Evolutionary conservation across 1,284 basidiomycete species (phyloP), one percentile per base, ranked within the genome.

Genomic region (Porodaedalea pini): DNA sequence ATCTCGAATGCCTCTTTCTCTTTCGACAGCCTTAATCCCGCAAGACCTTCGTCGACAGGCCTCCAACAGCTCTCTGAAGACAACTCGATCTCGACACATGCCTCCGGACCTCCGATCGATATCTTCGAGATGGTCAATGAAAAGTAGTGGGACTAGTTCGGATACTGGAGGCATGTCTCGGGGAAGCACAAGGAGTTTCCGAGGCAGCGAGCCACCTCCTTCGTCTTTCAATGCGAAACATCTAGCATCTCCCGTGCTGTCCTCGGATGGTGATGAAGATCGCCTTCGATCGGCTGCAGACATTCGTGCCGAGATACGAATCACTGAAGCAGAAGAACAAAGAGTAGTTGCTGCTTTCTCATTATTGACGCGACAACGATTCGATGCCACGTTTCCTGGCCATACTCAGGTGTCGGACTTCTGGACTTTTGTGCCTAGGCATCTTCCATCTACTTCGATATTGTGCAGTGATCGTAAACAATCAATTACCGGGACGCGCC

Each of bases 311-410:
- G 85, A 88, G 64, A 86, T 90, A 54, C 73, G 78, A 59, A 70
- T 75, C 4, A 78, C 88, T 44, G 87, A 89, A 67, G 80, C 81
- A 31, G 87, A 90, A 67, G 81, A 80, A 13, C 76, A 76, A 60
- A 75, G 85, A 52, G 68, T 90, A 41, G 77, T 88, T 67, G 86
- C 89, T 65, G 86, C 86, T 3, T 89, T 90, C 67, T 86, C 79
- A 41, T 78, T 83, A 13, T 69, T 88, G 53, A 83, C 85, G 3
- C 77, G 81, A 62, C 68, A 60, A 41, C 56, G 50, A 45, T 75
- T 13, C 68, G 68, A 23, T 64, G 64, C 31, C 65, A 63, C 23
- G 64, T 37, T 25, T 51, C n/a, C 37, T 57, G 56, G 29, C 51
- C 37, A 45, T 19, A 48, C 44, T 65, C 57, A 52, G 53, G 56